Percentiles rank a stretch among this genome's conserved stretches.
phyloP scores from a whole-genome alignment of 1,284 basidiomycete species.

The Ganoderma sp. region DNA sequence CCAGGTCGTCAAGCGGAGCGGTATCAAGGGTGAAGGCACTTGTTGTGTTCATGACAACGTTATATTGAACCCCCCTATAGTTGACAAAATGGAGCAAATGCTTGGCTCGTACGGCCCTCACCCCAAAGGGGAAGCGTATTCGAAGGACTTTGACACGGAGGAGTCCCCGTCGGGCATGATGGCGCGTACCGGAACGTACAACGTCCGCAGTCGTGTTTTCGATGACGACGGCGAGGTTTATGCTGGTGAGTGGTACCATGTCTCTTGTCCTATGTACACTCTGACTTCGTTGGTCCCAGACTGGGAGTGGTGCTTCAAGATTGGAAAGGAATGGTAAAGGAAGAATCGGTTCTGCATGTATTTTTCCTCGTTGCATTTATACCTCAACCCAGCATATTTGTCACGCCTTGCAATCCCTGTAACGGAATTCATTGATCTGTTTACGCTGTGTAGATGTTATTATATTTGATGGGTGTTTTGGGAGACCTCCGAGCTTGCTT shows the following conservation, averaged over 20 bases:
- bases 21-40: constrained; percentile 60
- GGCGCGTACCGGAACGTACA: constrained; percentile 79
- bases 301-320: constrained; percentile 83
- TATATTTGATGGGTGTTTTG: background rate
- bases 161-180: constrained; percentile 84
- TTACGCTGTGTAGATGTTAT: background rate
- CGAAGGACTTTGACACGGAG: constrained; percentile 77
- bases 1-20: constrained; percentile 81
- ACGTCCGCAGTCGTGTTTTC: constrained; percentile 77
- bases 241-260: constrained; percentile 60
- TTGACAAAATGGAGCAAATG: constrained; percentile 91
- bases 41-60: background rate
- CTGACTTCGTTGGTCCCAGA: constrained; percentile 50
- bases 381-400: constrained; percentile 31
- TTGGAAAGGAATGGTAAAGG: constrained; percentile 79
- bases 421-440: constrained; percentile 21
- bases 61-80: constrained; percentile 45
- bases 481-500: background rate
- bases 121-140: constrained; percentile 62
- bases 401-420: constrained; percentile 27
- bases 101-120: constrained; percentile 84
- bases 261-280: background rate
- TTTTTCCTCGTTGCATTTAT: constrained; percentile 32
- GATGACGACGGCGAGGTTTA: constrained; percentile 84
- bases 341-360: constrained; percentile 22